Base-by-base conservation (phyloP, 208 protist species). In the Vickermania ingenoplastis region DNA sequence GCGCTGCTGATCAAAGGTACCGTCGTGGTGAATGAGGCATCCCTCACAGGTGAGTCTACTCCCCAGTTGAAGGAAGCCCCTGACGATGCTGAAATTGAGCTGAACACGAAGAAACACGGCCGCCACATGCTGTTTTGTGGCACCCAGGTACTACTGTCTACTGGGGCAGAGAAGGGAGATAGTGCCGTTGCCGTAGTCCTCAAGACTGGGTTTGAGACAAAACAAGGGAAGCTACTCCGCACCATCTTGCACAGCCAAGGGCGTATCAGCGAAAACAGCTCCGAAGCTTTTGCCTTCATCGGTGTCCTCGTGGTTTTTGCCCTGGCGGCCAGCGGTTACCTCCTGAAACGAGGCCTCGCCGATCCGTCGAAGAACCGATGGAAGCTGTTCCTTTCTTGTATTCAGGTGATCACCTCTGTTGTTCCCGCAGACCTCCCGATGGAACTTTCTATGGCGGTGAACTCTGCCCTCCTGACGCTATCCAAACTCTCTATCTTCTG, bases 341-440 rank as follows among this genome's bases (percentile, higher is more conserved):
- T 99, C n/a, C 84, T 98, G 36, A 79, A 86, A 49, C 79, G 92
- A 28, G 94, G 95, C 31, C 73, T 95, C 5, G 67, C 75, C 14
- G 79, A 96, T 69, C 75, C 83, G 31, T 73, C 76, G 61, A 73
- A 86, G 29, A 95, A 74, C 52, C 86, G 83, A 22, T 98, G 94
- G 80, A 99, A 99, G 77, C 80, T 99, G 2, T 83, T 99, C 31
- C 72, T 99, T 1, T 94, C 98, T 24, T 99, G 97, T 65, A 87
- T 99, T 7, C 87, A 99, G 63, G 98, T 99, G 61, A 93, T 99
- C 62, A 99, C 98, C 0, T 86, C 89, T 0, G 97, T 99, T n/a
- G 96, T 99, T 28, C 99, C 99, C 27, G 97, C 98, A 1, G 98
- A 99, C 72, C 79, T 99, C 22, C 98, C 98, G 24, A 99, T 99